Base-by-base conservation (phyloP, 2,329 filamentous ascomycete species). In the Gaeumannomyces tritici region DNA sequence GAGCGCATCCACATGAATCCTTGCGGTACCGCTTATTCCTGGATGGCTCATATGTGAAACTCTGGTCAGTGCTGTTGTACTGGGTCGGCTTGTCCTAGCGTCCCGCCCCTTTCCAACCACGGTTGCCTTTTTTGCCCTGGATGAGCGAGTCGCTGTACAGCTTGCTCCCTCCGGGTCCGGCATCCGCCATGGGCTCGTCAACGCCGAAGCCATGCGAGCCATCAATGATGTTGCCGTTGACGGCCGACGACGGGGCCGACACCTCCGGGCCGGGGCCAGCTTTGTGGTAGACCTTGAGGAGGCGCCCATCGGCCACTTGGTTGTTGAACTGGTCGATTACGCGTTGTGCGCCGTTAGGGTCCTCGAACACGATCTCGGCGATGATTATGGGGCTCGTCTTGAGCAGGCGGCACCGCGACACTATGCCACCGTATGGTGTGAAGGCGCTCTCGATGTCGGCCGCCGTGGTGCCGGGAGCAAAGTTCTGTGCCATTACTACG, bases 401-500 rank as follows among this genome's bases (percentile, higher is more conserved):
- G 63, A 91, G 74, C 54, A 95, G 76, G 47, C 80, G 82, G 75
- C 90, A 93, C 69, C 82, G 84, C 28, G 82, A 70, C 69, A 91
- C 81, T 64, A 87, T 79, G 33, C 88, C 89, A 54, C 88, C 89
- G n/a, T 90, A 77, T 0, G 86, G 85, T n/a, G 81, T 83, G 85
- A 95, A 87, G 63, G 90, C 90, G 68, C 87, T 89, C 77, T 92
- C 89, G 64, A 95, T 91, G 70, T 95, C 90, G 33, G 88, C 89
- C 1, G 88, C 88, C 8, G 90, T 92, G 0, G 90, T 95, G 51
- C 90, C 90, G 2, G 85, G 85, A 15, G 90, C 90, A 71, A 95
- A 91, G 77, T 95, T 95, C 73, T 90, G 88, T 3, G 88, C 89
- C 71, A 91, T 83, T 28, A 95, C 83, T 24, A 84, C 82, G 68